A percentile compares a stretch with the other conserved stretches of the same genome.
phyloP scores from a whole-genome alignment of 1,284 basidiomycete species.

The Ceratobasidium sp. region DNA sequence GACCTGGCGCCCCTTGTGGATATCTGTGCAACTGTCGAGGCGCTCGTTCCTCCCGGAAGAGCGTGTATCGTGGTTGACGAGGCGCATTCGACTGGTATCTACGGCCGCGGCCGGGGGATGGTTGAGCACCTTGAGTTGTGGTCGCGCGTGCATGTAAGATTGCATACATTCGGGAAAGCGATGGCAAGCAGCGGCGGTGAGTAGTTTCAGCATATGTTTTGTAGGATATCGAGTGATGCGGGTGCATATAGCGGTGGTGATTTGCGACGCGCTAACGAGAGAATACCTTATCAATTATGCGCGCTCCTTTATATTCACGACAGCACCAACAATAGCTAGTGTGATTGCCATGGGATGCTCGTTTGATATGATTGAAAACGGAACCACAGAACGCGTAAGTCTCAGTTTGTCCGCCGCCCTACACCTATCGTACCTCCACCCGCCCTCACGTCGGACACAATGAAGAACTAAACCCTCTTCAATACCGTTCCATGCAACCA shows the following conservation, averaged over 20 bases:
- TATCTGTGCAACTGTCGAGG: constrained; percentile 70
- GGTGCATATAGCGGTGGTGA: constrained; percentile 71
- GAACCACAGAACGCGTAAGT: constrained; percentile 67
- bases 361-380: constrained; percentile 79
- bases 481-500: neutral
- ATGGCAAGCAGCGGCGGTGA: constrained; percentile 81
- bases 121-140: constrained; percentile 65
- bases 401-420: constrained; percentile 50
- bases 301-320: constrained; percentile 90
- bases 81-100: constrained; percentile 87
- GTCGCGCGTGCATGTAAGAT: constrained; percentile 63
- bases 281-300: constrained; percentile 95
- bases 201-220: constrained; percentile 52
- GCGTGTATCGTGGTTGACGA: constrained; percentile 86
- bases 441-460: constrained; percentile 4
- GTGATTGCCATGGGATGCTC: constrained; percentile 79
- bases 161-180: constrained; percentile 75
- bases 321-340: constrained; percentile 78
- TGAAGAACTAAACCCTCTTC: neutral
- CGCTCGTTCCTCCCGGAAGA: constrained; percentile 69
- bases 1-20: constrained; percentile 81
- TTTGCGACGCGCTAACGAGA: constrained; percentile 76
- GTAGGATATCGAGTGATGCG: constrained; percentile 51
- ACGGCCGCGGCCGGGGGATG: constrained; percentile 74
- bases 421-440: constrained; percentile 7